These are phyloP conservation scores for Trametes maxima DNA, from an alignment of 768 basidiomycete species.

Conservation along the genomic window DNA sequence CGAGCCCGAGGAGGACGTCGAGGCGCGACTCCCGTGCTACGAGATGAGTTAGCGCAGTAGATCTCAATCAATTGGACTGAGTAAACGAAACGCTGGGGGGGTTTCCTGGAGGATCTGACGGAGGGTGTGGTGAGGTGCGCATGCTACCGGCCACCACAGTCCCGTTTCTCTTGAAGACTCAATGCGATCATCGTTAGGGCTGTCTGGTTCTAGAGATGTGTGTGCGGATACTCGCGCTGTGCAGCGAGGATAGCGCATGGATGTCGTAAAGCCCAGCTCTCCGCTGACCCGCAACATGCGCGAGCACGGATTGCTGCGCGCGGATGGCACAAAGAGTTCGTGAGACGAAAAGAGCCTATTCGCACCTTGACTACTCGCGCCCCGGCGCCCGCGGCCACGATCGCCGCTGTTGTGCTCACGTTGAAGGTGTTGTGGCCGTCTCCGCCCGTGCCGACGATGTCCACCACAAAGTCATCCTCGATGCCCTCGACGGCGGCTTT, in stretches of 20 bases:
- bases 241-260: too few relatives aligned
- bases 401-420: constrained; percentile 91
- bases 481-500: constrained; percentile 58
- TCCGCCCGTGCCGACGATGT: constrained; percentile 93
- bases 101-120: too few relatives aligned
- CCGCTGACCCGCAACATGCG: too few relatives aligned
- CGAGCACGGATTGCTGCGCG: neutral
- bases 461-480: constrained; percentile 66
- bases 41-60: neutral
- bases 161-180: too few relatives aligned
- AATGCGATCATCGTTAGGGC: too few relatives aligned
- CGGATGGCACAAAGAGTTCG: neutral
- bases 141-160: too few relatives aligned
- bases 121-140: too few relatives aligned
- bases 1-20: constrained; percentile 92
- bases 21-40: constrained; percentile 89
- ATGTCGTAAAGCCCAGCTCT: too few relatives aligned
- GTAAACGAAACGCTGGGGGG: too few relatives aligned
- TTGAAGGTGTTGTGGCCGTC: constrained; percentile 97
- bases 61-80: neutral
- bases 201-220: too few relatives aligned
- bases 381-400: constrained; percentile 94
- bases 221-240: too few relatives aligned
- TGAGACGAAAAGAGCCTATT: neutral
- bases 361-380: constrained; percentile 89